phyloP scores from a whole-genome alignment of 768 basidiomycete genomes.

The Hericium rajendrae region DNA sequence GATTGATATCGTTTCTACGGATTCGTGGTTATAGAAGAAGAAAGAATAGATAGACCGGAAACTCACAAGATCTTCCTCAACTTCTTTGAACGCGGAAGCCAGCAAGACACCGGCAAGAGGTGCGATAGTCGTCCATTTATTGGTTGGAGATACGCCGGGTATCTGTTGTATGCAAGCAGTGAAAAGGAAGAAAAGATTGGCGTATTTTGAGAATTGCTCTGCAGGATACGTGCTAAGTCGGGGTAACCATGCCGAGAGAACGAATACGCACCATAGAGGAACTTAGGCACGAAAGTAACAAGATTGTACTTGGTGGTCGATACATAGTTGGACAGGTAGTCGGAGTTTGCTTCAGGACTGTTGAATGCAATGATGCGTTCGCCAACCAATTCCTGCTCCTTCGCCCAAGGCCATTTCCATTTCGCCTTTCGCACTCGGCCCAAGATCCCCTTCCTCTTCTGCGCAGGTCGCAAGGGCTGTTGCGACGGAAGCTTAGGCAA shows the following conservation, averaged over 20 bases:
- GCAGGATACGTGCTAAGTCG: slow-evolving; percentile 12
- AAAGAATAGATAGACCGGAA: background rate
- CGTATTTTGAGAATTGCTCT: slow-evolving; percentile 99
- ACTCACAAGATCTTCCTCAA: slow-evolving; percentile 86
- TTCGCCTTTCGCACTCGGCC: slow-evolving; percentile 24
- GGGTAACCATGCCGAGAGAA: background rate
- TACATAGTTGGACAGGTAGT: slow-evolving; percentile 74
- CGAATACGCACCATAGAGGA: slow-evolving; percentile 63
- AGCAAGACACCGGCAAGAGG: slow-evolving; percentile 83
- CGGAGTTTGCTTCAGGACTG: slow-evolving; percentile 54
- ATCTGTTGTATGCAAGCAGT: slow-evolving; percentile 97
- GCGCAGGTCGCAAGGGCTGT: background rate
- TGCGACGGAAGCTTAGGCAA: slow-evolving; percentile 10
- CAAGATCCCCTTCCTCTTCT: background rate
- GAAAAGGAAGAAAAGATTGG: slow-evolving; percentile 97
- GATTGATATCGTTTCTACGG: slow-evolving; percentile 91
- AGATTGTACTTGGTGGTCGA: slow-evolving; percentile 94
- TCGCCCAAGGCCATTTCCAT: slow-evolving; percentile 85
- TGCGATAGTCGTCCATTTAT: slow-evolving; percentile 87
- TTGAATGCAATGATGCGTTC: slow-evolving; percentile 82
- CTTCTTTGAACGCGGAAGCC: slow-evolving; percentile 92
- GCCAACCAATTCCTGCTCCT: slow-evolving; percentile 50
- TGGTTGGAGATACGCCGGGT: slow-evolving; percentile 94
- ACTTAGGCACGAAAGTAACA: slow-evolving; percentile 84
- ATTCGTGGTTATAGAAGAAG: background rate